These are phyloP conservation scores for Hypoxylon sp. DNA, from an alignment of 2,329 filamentous ascomycete species.

Conservation along the genomic window DNA sequence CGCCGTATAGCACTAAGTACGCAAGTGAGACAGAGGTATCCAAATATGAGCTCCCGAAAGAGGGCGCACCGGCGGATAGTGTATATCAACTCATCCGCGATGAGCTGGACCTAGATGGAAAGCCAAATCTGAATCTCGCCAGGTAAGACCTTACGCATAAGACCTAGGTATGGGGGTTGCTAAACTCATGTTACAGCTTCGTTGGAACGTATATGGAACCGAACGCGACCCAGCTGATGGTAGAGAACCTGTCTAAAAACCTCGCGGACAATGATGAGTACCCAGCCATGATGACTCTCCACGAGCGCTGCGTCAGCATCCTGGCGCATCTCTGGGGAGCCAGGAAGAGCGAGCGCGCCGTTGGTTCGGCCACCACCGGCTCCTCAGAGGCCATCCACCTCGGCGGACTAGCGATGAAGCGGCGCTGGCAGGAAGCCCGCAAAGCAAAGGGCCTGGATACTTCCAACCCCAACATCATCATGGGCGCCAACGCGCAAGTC, in stretches of 20 bases:
- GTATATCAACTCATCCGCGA: slow-evolving; percentile 76
- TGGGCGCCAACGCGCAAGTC: slow-evolving; percentile 81
- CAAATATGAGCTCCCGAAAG: slow-evolving; percentile 71
- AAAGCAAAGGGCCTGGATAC: slow-evolving; percentile 73
- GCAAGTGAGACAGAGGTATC: slow-evolving; percentile 68
- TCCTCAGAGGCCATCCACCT: slow-evolving; percentile 80
- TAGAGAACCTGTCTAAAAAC: slow-evolving; percentile 79
- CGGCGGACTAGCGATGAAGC: slow-evolving; percentile 80
- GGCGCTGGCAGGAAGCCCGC: slow-evolving; percentile 78
- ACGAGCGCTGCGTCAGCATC: slow-evolving; percentile 78
- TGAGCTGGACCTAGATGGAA: slow-evolving; percentile 75
- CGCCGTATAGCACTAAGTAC: slow-evolving; percentile 72
- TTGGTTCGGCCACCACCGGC: slow-evolving; percentile 79
- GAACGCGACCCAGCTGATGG: slow-evolving; percentile 74
- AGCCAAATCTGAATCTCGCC: slow-evolving; percentile 78
- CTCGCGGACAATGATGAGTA: slow-evolving; percentile 79
- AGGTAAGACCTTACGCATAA: slow-evolving; percentile 54
- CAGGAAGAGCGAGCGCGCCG: slow-evolving; percentile 72
- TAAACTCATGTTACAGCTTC: slow-evolving; percentile 62
- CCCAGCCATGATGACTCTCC: slow-evolving; percentile 71
- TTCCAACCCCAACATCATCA: slow-evolving; percentile 78
- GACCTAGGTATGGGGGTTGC: slow-evolving; percentile 13
- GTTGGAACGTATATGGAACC: slow-evolving; percentile 81
- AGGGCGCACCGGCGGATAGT: slow-evolving; percentile 72
- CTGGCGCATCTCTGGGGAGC: slow-evolving; percentile 77